Evolutionary conservation across 2,329 filamentous ascomycete genomes (phyloP).

Genomic region (Monosporascus ibericus): DNA sequence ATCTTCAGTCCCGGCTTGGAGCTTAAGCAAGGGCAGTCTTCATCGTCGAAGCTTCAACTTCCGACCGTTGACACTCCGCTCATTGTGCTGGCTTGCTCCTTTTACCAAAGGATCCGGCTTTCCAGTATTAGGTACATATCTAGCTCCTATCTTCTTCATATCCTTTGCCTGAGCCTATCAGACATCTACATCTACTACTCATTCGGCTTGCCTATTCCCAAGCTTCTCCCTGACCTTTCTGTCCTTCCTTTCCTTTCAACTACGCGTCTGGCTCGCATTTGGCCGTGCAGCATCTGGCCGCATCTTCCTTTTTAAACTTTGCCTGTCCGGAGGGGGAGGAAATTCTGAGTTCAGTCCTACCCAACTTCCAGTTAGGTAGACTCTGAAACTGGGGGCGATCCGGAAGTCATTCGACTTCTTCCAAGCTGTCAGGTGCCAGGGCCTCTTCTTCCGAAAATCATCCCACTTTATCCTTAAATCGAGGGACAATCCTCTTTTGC

Average conservation of each 20-base stretch:
- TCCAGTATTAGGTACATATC: not conserved
- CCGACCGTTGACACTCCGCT: not conserved
- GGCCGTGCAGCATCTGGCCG: too few relatives aligned
- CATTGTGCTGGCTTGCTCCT: not conserved
- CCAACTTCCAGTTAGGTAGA: not conserved
- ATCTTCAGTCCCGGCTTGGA: not conserved
- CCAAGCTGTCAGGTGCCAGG: not conserved
- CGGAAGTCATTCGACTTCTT: not conserved
- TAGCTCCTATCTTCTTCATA: too few relatives aligned
- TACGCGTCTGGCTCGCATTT: too few relatives aligned
- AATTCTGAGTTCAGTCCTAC: not conserved
- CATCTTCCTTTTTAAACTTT: not conserved
- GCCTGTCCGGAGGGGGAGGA: not conserved
- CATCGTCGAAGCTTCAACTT: not conserved
- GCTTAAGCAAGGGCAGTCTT: not conserved
- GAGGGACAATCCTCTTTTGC: not conserved
- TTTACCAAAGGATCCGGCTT: not conserved
- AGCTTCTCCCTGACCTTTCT: too few relatives aligned
- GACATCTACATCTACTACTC: too few relatives aligned
- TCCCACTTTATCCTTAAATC: not conserved
- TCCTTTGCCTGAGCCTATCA: too few relatives aligned
- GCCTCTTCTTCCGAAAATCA: not conserved
- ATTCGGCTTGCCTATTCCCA: too few relatives aligned
- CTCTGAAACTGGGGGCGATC: not conserved
- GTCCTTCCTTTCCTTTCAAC: too few relatives aligned